Base-by-base conservation (phyloP, 2,329 filamentous ascomycete species). In the Cladophialophora exuberans region DNA sequence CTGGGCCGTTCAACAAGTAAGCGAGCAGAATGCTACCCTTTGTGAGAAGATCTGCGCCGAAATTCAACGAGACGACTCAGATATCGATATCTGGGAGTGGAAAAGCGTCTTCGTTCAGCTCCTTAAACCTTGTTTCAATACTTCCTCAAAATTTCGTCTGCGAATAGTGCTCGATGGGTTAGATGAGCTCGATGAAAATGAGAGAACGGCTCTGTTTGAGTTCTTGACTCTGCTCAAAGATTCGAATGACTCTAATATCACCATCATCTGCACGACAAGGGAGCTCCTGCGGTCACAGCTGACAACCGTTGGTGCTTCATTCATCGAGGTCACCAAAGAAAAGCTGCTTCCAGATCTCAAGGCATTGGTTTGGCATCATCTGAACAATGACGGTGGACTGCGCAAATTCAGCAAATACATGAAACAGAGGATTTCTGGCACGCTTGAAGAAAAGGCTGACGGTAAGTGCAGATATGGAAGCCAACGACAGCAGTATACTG, bases 21-120 rank as follows among this genome's bases (percentile, higher is more conserved):
- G 33, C 6, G 46, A 50, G 20, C 46, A 50, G 33, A 50, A 50
- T 15, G 33, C 35, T 20, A 13, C 23, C 3, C 22, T 50, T 13
- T 50, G 46, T 23, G 46, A 50, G 26, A 50, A 50, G 46, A 50
- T 50, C 22, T 39, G 35, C 22, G 35, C 22, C 46, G 46, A 50
- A 26, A 18, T 50, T 15, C 26, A 41, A 25, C 18, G 22, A 18
- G 46, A 50, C 15, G 46, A 50, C n/a, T 17, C 31, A 2, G 46
- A 50, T 4, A 26, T 50, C 15, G 35, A 50, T 41, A 13, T 4
- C 11, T 50, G 46, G 46, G 22, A 39, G 9, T 50, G 46, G 46
- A 25, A 50, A 30, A 35, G 41, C 15, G 33, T 50, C 22, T 50
- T 31, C 33, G 41, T 9, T 11, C 15, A 39, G 7, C 15, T 50